Conservation (phyloP, 495 filamentous ascomycete genomes). For the Viridothelium virens region DNA sequence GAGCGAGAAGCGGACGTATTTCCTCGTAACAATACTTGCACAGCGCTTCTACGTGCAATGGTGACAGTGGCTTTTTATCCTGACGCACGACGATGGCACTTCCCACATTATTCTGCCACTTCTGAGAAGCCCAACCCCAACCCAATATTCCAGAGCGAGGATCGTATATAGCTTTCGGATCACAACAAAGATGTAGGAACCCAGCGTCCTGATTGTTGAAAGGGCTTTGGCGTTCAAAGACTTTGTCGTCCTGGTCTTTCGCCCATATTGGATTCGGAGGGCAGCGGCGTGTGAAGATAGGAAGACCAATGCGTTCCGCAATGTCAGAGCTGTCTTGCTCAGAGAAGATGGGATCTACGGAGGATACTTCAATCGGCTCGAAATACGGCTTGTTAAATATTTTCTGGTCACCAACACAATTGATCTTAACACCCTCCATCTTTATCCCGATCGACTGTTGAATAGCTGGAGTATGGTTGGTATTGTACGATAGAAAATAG, state of each 20-base stretch:
- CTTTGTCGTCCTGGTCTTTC: neutral
- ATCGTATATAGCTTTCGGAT: neutral
- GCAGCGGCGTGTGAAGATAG: constrained; percentile 12
- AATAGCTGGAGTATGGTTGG: neutral
- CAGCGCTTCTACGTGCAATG: constrained; percentile 12
- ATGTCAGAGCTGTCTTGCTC: constrained; percentile 1
- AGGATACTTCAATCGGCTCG: constrained; percentile 26
- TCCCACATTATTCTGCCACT: constrained; percentile 13
- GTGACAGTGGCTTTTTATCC: constrained; percentile 15
- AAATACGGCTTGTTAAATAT: constrained; percentile 23
- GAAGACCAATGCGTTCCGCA: constrained; percentile 13
- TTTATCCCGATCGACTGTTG: constrained; percentile 1
- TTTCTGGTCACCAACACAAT: constrained; percentile 31
- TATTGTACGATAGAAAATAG: constrained; percentile 25
- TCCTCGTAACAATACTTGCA: constrained; percentile 12
- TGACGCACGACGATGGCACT: constrained; percentile 12
- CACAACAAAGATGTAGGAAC: constrained; percentile 6
- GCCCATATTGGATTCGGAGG: constrained; percentile 11
- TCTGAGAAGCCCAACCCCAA: constrained; percentile 9
- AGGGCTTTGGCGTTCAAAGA: constrained; percentile 10
- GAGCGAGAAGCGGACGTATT: neutral
- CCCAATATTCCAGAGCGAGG: neutral
- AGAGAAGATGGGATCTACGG: constrained; percentile 2
- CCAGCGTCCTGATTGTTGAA: constrained; percentile 13
- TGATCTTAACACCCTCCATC: constrained; percentile 32